These are phyloP conservation scores for Plantago major DNA, from an alignment of 257 asterid genomes.

Conservation along the genomic window DNA sequence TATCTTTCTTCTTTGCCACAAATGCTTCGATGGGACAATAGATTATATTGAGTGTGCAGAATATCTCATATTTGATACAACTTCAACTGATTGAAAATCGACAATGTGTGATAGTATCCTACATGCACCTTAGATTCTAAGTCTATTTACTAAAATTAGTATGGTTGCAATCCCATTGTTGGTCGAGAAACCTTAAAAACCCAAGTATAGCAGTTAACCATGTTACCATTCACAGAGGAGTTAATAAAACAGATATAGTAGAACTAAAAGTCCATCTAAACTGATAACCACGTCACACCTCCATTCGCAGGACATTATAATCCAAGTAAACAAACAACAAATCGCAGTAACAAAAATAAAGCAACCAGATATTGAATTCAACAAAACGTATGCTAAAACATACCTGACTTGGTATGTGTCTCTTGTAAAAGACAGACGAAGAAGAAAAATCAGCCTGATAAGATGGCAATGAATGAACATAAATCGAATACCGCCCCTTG, in stretches of 20 bases:
- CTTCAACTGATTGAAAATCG: no score
- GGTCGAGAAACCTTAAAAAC: not conserved
- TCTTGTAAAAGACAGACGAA: conserved; percentile 46
- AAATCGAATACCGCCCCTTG: conserved; percentile 44
- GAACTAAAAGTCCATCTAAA: not conserved
- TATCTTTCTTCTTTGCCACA: no score
- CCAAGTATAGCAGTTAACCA: not conserved
- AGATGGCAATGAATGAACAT: conserved; percentile 49
- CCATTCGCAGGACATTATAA: not conserved
- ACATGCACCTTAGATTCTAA: no score
- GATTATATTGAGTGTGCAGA: no score
- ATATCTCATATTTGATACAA: no score
- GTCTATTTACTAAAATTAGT: no score
- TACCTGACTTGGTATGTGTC: conserved; percentile 72
- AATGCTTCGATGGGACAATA: no score
- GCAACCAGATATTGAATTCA: not conserved
- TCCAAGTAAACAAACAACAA: conserved; percentile 12
- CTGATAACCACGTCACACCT: not conserved
- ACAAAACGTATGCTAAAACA: not conserved
- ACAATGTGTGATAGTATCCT: no score
- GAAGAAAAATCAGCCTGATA: conserved; percentile 35
- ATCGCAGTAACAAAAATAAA: not conserved
- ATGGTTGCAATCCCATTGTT: no score
- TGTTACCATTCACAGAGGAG: no score
- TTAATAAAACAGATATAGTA: not conserved